Evolutionary conservation across 108 stramenopile species (phyloP), one percentile per base, ranked within the genome.

Genomic region (Nannochloropsis salina): DNA sequence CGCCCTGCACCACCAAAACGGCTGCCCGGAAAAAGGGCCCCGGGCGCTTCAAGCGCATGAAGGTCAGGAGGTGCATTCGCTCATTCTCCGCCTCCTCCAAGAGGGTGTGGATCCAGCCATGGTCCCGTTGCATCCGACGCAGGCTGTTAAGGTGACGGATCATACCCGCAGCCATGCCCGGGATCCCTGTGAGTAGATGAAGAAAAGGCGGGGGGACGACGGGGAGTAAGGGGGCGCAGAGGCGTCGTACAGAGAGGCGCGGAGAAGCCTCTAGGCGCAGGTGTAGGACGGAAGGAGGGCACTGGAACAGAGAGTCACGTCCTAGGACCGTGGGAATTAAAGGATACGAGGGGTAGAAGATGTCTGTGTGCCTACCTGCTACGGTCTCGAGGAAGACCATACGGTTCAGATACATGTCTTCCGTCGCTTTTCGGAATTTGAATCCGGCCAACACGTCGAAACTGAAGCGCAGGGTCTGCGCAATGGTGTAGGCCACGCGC

Each of bases 81-180:
- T 99, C 97, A 87, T 99, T 99, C 91, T 97, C 97, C 43, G 97
- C 97, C 91, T 99, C 98, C 87, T 97, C 97, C 43, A 97, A 88
- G 79, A 99, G 95, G 86, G 97, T 92, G 86, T 96, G 93, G 82
- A 98, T 94, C 92, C 95, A 94, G 45, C 98, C 98, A 80, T 92
- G 93, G 85, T 91, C 91, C 42, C 94, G 90, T 45, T 95, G 81
- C 96, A 99, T 96, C 44, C 90, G 93, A 40, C 97, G 94, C 15
- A 99, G 90, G 11, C 94, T 94, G 8, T 88, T 86, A 87, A 98
- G 94, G 85, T 99, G 98, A 10, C 98, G 81, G 8, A 89, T 61
- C 22, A 83, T 80, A 21, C 89, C 89, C 2, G 89, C 89, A 3
- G 86, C 89, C 89, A 89, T 89, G 8, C 89, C 89, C 9, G 89